Evolutionary conservation across 805 yeast genomes (phyloP), one percentile per base, ranked within the genome.

Genomic region (Candida verbasci): DNA sequence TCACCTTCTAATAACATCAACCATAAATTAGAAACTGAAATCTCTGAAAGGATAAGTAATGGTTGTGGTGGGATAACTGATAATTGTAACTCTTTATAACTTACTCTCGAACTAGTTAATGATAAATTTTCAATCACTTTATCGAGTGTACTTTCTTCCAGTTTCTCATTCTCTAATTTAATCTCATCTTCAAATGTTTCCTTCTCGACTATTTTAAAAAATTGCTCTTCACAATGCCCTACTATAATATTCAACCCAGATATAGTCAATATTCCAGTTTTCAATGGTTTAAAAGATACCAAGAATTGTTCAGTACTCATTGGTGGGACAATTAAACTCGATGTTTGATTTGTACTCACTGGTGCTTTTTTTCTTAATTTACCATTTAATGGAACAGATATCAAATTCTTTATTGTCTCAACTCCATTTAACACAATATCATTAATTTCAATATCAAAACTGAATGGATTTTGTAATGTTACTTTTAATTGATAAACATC

Each of bases 1-100:
- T 87, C 93, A 7, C 96, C 96, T 51, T 86, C 95, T 9, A 87
- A 57, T 11, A 86, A 57, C 86, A 86, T 82, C 3, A 82, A 49
- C 78, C 86, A 80, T 3, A 78, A 77, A 46, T 79, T 80, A 15
- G 74, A 69, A 10, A 81, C 66, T 47, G 76, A 72, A 6, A 74
- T 59, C 28, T 72, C 68, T 1, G 73, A 58, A 10, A 81, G 50
- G 2, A 75, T 67, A 22, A 86, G 57, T 4, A 70, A 57, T 1
- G 96, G 95, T 47, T 86, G 88, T 0, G 66, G 55, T 27, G 68
- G 60, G 7, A 63, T 54, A 2, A 61, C 68, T 3, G 43, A 70
- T 48, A 39, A 63, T 1, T 50, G 44, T 9, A 66, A 34, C 6
- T 28, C 35, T 32, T 45, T 50, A 2, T 50, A 44, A 2, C 39